phyloP scores from a whole-genome alignment of 768 basidiomycete species.

The Auricularia cornea region DNA sequence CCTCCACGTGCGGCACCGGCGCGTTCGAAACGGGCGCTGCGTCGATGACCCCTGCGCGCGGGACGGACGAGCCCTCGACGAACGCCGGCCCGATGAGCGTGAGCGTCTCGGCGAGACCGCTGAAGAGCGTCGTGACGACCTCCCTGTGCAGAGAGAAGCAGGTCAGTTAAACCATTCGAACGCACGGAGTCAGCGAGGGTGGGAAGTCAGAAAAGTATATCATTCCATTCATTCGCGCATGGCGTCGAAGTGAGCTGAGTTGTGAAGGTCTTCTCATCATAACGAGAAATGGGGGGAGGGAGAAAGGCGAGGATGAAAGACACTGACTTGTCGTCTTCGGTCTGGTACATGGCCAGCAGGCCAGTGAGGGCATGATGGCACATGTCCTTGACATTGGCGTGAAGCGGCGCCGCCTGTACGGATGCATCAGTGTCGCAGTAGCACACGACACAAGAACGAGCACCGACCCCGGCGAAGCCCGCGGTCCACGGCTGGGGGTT shows the following conservation, averaged over 20 bases:
- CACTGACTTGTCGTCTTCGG: constrained; percentile 94
- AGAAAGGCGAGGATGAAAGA: constrained; percentile 8
- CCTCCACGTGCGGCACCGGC: constrained; percentile 42
- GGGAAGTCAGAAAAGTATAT: constrained; percentile 12
- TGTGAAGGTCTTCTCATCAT: constrained; percentile 44
- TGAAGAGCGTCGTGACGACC: constrained; percentile 82
- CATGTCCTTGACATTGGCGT: constrained; percentile 67
- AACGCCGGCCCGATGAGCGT: constrained; percentile 87
- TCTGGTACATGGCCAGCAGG: constrained; percentile 82
- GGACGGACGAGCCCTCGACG: constrained; percentile 41
- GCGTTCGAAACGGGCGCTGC: background rate
- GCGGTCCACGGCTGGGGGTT: constrained; percentile 77
- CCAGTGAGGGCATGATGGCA: constrained; percentile 64
- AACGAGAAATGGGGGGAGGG: background rate
- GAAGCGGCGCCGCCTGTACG: constrained; percentile 40
- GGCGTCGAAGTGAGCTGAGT: constrained; percentile 79
- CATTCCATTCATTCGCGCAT: constrained; percentile 49
- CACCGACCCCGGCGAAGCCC: constrained; percentile 55
- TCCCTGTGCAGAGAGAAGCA: constrained; percentile 39
- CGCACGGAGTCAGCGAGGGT: constrained; percentile 29
- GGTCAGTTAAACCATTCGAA: constrained; percentile 7
- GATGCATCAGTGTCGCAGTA: constrained; percentile 5
- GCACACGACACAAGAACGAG: background rate
- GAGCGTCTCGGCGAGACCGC: constrained; percentile 84
- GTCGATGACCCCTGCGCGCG: background rate